Conservation (phyloP, 225 moss, liverwort and hornwort species). For the Straminergon stramineum region DNA sequence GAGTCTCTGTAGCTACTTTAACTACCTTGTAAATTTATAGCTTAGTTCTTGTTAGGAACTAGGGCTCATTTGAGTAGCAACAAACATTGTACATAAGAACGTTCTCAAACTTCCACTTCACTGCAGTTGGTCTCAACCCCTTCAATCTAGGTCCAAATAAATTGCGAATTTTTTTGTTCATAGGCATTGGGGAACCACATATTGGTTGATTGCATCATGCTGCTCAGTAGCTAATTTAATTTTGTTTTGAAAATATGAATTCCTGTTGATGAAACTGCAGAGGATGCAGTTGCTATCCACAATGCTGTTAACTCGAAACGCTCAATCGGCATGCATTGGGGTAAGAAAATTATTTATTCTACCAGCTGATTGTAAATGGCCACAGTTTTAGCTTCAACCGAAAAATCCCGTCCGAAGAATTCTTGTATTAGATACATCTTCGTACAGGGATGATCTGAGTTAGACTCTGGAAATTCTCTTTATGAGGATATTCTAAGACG, state of each 20-base stretch:
- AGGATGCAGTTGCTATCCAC: slow-evolving; percentile 33
- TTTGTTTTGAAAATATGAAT: neutral
- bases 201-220: neutral
- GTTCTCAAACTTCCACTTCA: neutral
- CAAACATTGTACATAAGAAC: neutral
- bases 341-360: neutral
- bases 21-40: neutral
- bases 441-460: neutral
- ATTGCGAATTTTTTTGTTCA: neutral
- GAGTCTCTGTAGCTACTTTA: neutral
- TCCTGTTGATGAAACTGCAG: slow-evolving; percentile 6
- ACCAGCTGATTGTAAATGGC: neutral
- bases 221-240: neutral
- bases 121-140: neutral
- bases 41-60: neutral
- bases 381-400: neutral
- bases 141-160: neutral
- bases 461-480: neutral
- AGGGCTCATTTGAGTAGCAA: neutral
- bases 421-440: neutral
- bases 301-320: slow-evolving; percentile 17
- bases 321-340: slow-evolving; percentile 35
- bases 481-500: neutral
- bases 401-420: neutral
- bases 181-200: neutral